Evolutionary conservation across 495 filamentous ascomycete genomes (phyloP).

Genomic region (Jackrogersella minutella): DNA sequence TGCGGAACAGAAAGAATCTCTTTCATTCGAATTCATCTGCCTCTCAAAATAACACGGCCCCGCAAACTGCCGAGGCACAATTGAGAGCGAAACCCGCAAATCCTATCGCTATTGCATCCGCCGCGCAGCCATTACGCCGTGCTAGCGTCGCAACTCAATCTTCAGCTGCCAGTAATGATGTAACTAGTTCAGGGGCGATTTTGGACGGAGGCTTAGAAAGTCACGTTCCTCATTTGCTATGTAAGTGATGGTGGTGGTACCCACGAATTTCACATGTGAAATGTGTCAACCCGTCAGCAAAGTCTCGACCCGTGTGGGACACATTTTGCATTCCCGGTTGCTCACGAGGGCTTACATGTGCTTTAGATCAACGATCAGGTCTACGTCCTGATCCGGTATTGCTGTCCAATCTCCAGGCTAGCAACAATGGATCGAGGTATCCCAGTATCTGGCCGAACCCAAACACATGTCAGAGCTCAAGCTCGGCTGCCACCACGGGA

Average conservation of each 20-base stretch:
- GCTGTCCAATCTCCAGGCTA: slow-evolving; percentile 39
- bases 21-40: slow-evolving; percentile 42
- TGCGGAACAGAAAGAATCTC: slow-evolving; percentile 50
- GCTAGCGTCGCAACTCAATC: slow-evolving; percentile 46
- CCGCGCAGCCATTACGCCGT: slow-evolving; percentile 32
- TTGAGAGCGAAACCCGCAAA: slow-evolving; percentile 47
- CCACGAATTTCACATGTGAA: slow-evolving; percentile 41
- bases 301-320: slow-evolving; percentile 24
- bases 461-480: slow-evolving; percentile 34
- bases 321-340: slow-evolving; percentile 5
- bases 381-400: slow-evolving; percentile 39
- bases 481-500: slow-evolving; percentile 19
- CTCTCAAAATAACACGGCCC: slow-evolving; percentile 34
- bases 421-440: slow-evolving; percentile 44
- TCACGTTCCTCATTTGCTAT: slow-evolving; percentile 69
- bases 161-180: slow-evolving; percentile 40
- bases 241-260: slow-evolving; percentile 53
- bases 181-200: slow-evolving; percentile 39
- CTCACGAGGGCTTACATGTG: slow-evolving; percentile 43
- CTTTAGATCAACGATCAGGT: slow-evolving; percentile 48
- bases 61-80: slow-evolving; percentile 50
- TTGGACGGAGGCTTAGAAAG: slow-evolving; percentile 40
- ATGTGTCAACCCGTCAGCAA: slow-evolving; percentile 23
- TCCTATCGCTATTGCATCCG: slow-evolving; percentile 43
- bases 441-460: slow-evolving; percentile 45